A percentile compares a stretch with the other conserved stretches of the same genome.
These are phyloP conservation scores for Lactarius quietus DNA, from an alignment of 768 basidiomycete species.

Conservation along the genomic window DNA sequence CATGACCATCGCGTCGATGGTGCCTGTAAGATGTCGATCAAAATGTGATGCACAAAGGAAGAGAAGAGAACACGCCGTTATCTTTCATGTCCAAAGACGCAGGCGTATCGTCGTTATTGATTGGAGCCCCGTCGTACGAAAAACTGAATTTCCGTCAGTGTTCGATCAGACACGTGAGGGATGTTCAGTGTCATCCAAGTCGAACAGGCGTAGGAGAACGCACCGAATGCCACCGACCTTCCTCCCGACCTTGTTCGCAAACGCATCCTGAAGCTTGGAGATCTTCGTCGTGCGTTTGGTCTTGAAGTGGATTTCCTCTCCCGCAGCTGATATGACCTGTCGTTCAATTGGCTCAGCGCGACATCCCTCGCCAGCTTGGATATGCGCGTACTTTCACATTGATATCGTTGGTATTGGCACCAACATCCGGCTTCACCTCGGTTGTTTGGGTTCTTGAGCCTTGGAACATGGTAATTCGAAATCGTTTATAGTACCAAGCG, in stretches of 20 bases:
- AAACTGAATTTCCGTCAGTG: slow-evolving; percentile 51
- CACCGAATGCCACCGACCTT: slow-evolving; percentile 86
- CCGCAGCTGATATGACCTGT: slow-evolving; percentile 69
- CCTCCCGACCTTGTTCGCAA: slow-evolving; percentile 90
- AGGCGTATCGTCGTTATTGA: slow-evolving; percentile 88
- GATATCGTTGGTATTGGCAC: no score
- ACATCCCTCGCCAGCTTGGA: not conserved
- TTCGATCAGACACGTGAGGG: not conserved
- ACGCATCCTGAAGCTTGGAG: slow-evolving; percentile 89
- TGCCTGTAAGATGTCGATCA: slow-evolving; percentile 48
- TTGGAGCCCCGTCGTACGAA: slow-evolving; percentile 84
- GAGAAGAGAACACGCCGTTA: slow-evolving; percentile 50
- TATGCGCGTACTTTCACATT: slow-evolving; percentile 67
- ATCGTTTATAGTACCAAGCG: not conserved
- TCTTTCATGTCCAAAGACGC: slow-evolving; percentile 84
- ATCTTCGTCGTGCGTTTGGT: slow-evolving; percentile 92
- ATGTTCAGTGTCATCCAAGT: not conserved
- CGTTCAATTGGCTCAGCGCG: slow-evolving; percentile 1
- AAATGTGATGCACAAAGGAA: not conserved
- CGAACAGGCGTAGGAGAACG: slow-evolving; percentile 17
- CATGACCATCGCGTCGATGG: slow-evolving; percentile 97
- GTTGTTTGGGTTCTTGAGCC: not conserved
- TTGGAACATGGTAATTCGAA: slow-evolving; percentile 14
- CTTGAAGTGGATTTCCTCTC: slow-evolving; percentile 95
- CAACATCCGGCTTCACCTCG: slow-evolving; percentile 43